Evolutionary conservation across 2,329 filamentous ascomycete genomes (phyloP).

Genomic region (Nigrograna mackinnonii): DNA sequence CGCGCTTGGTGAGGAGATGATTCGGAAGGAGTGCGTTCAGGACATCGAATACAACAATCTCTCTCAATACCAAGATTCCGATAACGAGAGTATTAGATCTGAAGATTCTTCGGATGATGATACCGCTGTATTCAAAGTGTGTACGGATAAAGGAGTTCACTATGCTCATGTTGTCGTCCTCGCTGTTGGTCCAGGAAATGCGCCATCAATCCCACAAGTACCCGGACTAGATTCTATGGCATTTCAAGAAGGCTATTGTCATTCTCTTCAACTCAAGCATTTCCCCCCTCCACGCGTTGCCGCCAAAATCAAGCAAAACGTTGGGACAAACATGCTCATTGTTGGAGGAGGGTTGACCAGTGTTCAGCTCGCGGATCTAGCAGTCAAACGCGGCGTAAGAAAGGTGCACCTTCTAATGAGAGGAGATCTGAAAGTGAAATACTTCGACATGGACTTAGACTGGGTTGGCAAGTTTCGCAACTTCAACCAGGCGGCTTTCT

Average conservation of each 20-base stretch:
- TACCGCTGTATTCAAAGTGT: constrained; percentile 66
- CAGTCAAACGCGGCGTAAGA: constrained; percentile 65
- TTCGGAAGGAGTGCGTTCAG: constrained; percentile 63
- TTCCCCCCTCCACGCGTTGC: constrained; percentile 60
- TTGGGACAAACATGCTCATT: constrained; percentile 65
- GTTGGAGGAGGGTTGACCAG: constrained; percentile 78
- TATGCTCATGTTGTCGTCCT: constrained; percentile 68
- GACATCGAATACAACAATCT: constrained; percentile 64
- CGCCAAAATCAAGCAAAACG: constrained; percentile 52
- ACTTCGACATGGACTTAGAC: constrained; percentile 74
- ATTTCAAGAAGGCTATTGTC: constrained; percentile 57
- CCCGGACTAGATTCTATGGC: constrained; percentile 40
- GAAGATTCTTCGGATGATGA: constrained; percentile 29
- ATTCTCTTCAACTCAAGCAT: constrained; percentile 65
- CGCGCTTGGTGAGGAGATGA: constrained; percentile 55
- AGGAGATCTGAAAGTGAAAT: constrained; percentile 65
- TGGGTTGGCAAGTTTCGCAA: constrained; percentile 88
- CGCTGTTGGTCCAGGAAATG: constrained; percentile 70
- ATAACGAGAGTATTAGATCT: constrained; percentile 20
- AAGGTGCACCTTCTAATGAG: constrained; percentile 75
- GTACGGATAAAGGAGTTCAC: constrained; percentile 57
- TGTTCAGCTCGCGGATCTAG: constrained; percentile 72
- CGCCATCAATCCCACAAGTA: constrained; percentile 50
- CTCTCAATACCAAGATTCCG: constrained; percentile 24
- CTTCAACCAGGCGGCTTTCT: constrained; percentile 75